Evolutionary conservation across 1,139 yeast species (phyloP).

Genomic region (Debaryomyces subglobosus): DNA sequence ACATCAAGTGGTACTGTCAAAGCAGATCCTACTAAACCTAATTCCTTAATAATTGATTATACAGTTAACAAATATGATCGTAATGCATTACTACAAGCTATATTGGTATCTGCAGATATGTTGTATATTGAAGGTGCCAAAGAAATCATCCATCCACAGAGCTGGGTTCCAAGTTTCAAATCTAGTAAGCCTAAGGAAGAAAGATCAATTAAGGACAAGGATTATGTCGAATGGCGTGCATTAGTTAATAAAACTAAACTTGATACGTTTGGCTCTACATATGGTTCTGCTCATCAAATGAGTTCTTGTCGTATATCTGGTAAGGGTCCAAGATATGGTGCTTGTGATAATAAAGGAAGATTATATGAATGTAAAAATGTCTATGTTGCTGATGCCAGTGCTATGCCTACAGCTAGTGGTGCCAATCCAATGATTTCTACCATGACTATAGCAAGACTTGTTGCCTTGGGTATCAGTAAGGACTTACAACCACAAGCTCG

Average conservation of each 20-base stretch:
- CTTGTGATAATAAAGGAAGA: constrained; percentile 52
- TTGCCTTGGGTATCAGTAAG: constrained; percentile 37
- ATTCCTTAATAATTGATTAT: constrained; percentile 44
- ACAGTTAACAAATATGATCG: constrained; percentile 45
- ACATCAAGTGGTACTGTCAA: constrained; percentile 45
- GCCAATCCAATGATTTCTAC: constrained; percentile 57
- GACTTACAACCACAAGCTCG: constrained; percentile 37
- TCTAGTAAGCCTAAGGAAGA: constrained; percentile 42
- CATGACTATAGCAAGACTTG: constrained; percentile 44
- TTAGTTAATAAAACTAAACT: constrained; percentile 31
- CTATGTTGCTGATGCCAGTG: constrained; percentile 60
- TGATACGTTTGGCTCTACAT: constrained; percentile 31
- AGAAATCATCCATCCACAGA: constrained; percentile 45
- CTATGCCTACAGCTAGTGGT: constrained; percentile 62
- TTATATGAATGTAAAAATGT: constrained; percentile 57
- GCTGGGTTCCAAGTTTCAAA: constrained; percentile 43
- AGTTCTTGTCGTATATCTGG: constrained; percentile 59
- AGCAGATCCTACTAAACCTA: constrained; percentile 40
- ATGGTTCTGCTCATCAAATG: constrained; percentile 68
- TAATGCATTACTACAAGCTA: constrained; percentile 43
- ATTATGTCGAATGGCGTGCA: constrained; percentile 50
- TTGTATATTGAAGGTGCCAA: constrained; percentile 55
- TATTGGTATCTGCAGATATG: constrained; percentile 48
- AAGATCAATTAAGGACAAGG: constrained; percentile 47
- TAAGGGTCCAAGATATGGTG: constrained; percentile 50